These are phyloP conservation scores for Lomentospora prolificans DNA, from an alignment of 2,329 filamentous ascomycete genomes.

Conservation along the genomic window DNA sequence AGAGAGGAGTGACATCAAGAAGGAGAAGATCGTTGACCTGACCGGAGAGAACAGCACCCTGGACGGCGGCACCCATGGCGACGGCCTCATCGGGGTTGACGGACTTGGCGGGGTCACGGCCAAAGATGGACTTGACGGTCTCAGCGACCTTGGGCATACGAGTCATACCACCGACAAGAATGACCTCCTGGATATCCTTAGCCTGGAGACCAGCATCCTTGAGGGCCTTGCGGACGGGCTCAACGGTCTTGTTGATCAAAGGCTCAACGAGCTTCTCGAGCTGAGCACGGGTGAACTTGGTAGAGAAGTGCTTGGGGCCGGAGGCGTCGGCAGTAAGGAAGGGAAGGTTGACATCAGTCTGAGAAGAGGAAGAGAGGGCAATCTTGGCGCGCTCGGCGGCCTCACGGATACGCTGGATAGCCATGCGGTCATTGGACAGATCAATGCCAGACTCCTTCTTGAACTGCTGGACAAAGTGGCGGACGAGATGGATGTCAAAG, in stretches of 20 bases:
- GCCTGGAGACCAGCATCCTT: slow-evolving; percentile 89
- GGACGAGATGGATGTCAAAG: slow-evolving; percentile 91
- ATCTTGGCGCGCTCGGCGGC: slow-evolving; percentile 99
- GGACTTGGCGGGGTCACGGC: slow-evolving; percentile 91
- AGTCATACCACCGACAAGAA: slow-evolving; percentile 97
- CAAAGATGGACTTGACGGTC: slow-evolving; percentile 94
- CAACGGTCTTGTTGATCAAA: slow-evolving; percentile 75
- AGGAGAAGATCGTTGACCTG: slow-evolving; percentile 94
- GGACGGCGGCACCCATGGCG: slow-evolving; percentile 92
- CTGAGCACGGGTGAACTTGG: slow-evolving; percentile 84
- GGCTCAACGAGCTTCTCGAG: slow-evolving; percentile 89
- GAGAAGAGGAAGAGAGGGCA: slow-evolving; percentile 86
- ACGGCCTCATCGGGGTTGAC: slow-evolving; percentile 98
- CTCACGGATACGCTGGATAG: slow-evolving; percentile 97
- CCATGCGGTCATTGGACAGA: slow-evolving; percentile 87
- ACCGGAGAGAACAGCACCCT: slow-evolving; percentile 92
- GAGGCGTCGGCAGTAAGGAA: slow-evolving; percentile 96
- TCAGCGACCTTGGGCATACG: slow-evolving; percentile 98
- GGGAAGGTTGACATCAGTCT: slow-evolving; percentile 96
- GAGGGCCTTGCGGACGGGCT: slow-evolving; percentile 90
- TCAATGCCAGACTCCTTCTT: slow-evolving; percentile 93
- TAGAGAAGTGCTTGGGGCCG: slow-evolving; percentile 97
- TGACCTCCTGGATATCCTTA: slow-evolving; percentile 95
- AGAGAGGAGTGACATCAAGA: slow-evolving; percentile 90
- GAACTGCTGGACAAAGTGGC: slow-evolving; percentile 88